Evolutionary conservation across 2,329 filamentous ascomycete species (phyloP).

Genomic region (Juglanconis oblonga): DNA sequence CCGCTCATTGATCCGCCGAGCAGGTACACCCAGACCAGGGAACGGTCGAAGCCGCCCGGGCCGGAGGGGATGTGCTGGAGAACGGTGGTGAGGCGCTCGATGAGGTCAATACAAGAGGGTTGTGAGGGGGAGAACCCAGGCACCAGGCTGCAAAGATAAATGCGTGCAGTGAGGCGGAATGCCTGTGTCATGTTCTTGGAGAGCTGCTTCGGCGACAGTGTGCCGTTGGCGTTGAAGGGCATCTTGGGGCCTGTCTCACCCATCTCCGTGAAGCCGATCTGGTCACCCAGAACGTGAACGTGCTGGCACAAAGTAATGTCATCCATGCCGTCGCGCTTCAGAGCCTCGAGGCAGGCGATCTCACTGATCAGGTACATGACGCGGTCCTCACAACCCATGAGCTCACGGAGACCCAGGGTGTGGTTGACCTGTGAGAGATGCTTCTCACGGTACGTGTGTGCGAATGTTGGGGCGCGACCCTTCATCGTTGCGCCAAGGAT

Average conservation of each 20-base stretch:
- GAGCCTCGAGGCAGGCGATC: slow-evolving; percentile 89
- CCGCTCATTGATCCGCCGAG: slow-evolving; percentile 78
- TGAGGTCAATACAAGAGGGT: slow-evolving; percentile 69
- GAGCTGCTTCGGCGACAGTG: slow-evolving; percentile 77
- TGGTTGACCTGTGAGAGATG: slow-evolving; percentile 66
- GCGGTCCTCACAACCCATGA: slow-evolving; percentile 96
- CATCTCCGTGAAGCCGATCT: slow-evolving; percentile 78
- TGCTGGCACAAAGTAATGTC: slow-evolving; percentile 85
- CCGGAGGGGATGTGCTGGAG: slow-evolving; percentile 83
- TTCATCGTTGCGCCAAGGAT: slow-evolving; percentile 93
- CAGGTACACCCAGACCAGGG: slow-evolving; percentile 89
- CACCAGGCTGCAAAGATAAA: slow-evolving; percentile 95
- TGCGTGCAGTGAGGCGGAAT: slow-evolving; percentile 87
- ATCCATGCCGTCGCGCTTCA: slow-evolving; percentile 80
- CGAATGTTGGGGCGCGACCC: slow-evolving; percentile 80
- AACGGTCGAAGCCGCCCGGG: slow-evolving; percentile 80
- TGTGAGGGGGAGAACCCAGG: slow-evolving; percentile 80
- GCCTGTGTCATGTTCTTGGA: slow-evolving; percentile 84
- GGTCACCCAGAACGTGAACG: slow-evolving; percentile 80
- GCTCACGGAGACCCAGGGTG: slow-evolving; percentile 74
- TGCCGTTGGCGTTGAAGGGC: slow-evolving; percentile 66
- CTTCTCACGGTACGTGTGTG: slow-evolving; percentile 94
- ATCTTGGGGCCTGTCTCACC: slow-evolving; percentile 56
- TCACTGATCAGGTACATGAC: slow-evolving; percentile 99
- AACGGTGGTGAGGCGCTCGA: slow-evolving; percentile 72